Percentiles rank a stretch among this genome's conserved stretches.
Conservation (phyloP, 768 basidiomycete genomes). For the Lepiota brunneoincarnata region DNA sequence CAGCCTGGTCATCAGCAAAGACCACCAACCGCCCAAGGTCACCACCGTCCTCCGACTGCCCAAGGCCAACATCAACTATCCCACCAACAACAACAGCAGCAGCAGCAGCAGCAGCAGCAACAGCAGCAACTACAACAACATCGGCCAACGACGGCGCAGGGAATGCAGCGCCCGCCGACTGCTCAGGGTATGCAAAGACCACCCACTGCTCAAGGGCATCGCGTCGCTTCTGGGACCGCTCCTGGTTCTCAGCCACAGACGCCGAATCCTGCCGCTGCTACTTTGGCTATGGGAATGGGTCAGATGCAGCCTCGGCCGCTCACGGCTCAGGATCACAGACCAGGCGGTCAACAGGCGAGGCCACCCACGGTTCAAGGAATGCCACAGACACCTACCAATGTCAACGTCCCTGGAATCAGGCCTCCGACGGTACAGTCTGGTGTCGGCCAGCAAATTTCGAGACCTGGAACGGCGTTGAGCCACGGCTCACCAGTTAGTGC, state of each 20-base stretch:
- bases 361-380: constrained; percentile 23
- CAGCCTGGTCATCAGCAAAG: not conserved
- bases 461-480: constrained; percentile 16
- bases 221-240: not conserved
- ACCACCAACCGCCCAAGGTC: constrained; percentile 8
- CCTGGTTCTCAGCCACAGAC: constrained; percentile 7
- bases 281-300: constrained; percentile 1
- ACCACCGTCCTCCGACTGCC: constrained; percentile 4
- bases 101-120: too few relatives aligned
- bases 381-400: constrained; percentile 5
- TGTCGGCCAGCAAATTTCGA: constrained; percentile 11
- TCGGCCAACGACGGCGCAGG: constrained; percentile 14
- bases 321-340: constrained; percentile 9
- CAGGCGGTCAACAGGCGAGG: constrained; percentile 10
- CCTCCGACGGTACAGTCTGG: constrained; percentile 3
- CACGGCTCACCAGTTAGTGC: constrained; percentile 16
- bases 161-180: constrained; percentile 9
- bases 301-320: constrained; percentile 8
- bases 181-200: constrained; percentile 10
- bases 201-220: constrained; percentile 11
- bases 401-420: not conserved
- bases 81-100: constrained; percentile 13
- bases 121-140: constrained; percentile 13
- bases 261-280: constrained; percentile 2
- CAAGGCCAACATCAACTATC: constrained; percentile 14